Conservation (phyloP, 305 asterid genomes). For the Fraxinus floribunda region DNA sequence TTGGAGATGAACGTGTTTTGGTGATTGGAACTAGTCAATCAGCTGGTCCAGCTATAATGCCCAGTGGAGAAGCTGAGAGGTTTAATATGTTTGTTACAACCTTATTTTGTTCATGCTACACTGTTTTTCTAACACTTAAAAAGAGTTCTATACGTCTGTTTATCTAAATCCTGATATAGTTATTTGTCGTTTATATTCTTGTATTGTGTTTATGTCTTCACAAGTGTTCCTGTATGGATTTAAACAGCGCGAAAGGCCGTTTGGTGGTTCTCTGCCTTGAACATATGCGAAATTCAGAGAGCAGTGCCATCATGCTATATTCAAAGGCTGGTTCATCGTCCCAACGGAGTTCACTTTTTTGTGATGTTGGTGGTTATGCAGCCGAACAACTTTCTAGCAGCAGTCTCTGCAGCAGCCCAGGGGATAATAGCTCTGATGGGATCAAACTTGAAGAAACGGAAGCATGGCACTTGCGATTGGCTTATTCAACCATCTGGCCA, state of each 20-base stretch:
- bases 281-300: conserved; percentile 63
- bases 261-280: conserved; percentile 82
- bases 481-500: conserved; percentile 62
- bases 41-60: conserved; percentile 91
- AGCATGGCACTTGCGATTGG: conserved; percentile 74
- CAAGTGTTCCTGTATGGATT: conserved; percentile 20
- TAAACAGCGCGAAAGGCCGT: conserved; percentile 85
- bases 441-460: conserved; percentile 79
- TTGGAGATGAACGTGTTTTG: conserved; percentile 72
- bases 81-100: conserved; percentile 28
- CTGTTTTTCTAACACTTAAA: not conserved
- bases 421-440: conserved; percentile 75
- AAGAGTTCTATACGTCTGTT: not conserved
- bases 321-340: conserved; percentile 53
- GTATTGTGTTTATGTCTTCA: conserved; percentile 25
- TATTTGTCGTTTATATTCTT: conserved; percentile 8
- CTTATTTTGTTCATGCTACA: not conserved
- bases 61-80: conserved; percentile 99
- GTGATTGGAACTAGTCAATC: conserved; percentile 90
- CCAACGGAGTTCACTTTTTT: conserved; percentile 62
- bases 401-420: conserved; percentile 86
- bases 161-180: conserved; percentile 5
- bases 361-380: conserved; percentile 46
- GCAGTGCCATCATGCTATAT: conserved; percentile 54
- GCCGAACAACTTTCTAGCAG: conserved; percentile 70